phyloP scores from a whole-genome alignment of 805 yeast genomes.

The Pichia manshurica region DNA sequence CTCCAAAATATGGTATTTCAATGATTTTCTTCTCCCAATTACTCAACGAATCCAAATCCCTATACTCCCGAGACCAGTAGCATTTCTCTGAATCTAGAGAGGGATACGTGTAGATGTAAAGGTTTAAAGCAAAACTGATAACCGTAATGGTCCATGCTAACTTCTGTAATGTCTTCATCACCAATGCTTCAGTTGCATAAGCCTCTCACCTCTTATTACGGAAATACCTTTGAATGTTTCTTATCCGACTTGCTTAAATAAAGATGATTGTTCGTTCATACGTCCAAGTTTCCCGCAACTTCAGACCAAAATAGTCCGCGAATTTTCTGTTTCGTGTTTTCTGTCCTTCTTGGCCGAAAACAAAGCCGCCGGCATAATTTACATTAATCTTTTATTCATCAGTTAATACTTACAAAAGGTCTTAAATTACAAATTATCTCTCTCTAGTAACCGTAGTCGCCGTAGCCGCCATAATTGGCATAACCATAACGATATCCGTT shows the following conservation, averaged over 20 bases:
- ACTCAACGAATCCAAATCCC: slow-evolving; percentile 20
- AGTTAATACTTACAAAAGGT: background rate
- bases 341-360: too few relatives aligned
- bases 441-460: slow-evolving; percentile 7
- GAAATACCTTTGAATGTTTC: too few relatives aligned
- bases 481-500: slow-evolving; percentile 13
- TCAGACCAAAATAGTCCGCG: too few relatives aligned
- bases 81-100: slow-evolving; percentile 50
- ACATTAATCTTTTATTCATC: too few relatives aligned
- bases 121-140: slow-evolving; percentile 44
- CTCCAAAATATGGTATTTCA: slow-evolving; percentile 31
- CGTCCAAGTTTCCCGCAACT: too few relatives aligned
- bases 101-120: slow-evolving; percentile 73
- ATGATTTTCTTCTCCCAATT: slow-evolving; percentile 15
- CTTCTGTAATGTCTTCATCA: slow-evolving; percentile 3
- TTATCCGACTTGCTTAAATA: too few relatives aligned
- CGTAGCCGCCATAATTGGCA: slow-evolving; percentile 8
- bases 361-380: too few relatives aligned
- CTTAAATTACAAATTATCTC: background rate
- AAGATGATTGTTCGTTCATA: too few relatives aligned
- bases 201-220: background rate
- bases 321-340: too few relatives aligned
- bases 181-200: too few relatives aligned
- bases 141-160: slow-evolving; percentile 28
- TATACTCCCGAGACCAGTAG: slow-evolving; percentile 46